Base-by-base conservation (phyloP, 73 alveolate species). In the Durusdinium trenchii region DNA sequence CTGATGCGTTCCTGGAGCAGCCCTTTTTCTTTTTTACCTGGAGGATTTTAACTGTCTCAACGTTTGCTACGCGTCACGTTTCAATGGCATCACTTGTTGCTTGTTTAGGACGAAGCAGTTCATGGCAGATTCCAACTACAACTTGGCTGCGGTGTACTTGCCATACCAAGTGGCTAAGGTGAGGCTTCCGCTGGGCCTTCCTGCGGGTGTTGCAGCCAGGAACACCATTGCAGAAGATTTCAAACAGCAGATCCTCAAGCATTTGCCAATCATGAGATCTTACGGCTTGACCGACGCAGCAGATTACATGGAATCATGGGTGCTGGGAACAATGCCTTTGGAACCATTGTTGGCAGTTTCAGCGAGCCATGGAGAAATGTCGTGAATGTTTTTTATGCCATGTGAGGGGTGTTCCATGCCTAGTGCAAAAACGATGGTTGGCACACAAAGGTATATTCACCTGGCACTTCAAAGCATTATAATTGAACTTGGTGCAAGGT, bases 271-370 rank as follows among this genome's bases (percentile, higher is more conserved):
- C 6, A 14, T 83, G 57, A 43, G 94, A 6, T n/a, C 76, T 5
- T 83, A 83, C 35, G 52, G 51, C 42, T 50, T 83, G 94, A 12
- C 0, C 0, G 52, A 42, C 40, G 94, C 94, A 1, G 94, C 94
- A 4, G 94, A 83, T 57, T 54, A 47, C 36, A 35, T 83, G 94
- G 54, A 83, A 51, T 16, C 78, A 36, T 83, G 71, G 75, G n/a
- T 83, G 48, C 38, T 16, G 28, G 94, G 73, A 9, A 51, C 35
- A 7, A 35, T 83, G 94, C 52, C 47, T 18, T 38, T 50, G 9
- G 78, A 3, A 52, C 64, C 52, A 38, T 76, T 43, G 9, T 51
- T 83, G 76, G 94, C 47, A 43, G 57, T 83, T n/a, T 47, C 75
- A 32, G 94, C 71, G 94, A 28, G 9, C 35, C 94, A 50, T 38